Base-by-base conservation (phyloP, 1,284 basidiomycete species). In the Cutaneotrichosporon mucoides region DNA sequence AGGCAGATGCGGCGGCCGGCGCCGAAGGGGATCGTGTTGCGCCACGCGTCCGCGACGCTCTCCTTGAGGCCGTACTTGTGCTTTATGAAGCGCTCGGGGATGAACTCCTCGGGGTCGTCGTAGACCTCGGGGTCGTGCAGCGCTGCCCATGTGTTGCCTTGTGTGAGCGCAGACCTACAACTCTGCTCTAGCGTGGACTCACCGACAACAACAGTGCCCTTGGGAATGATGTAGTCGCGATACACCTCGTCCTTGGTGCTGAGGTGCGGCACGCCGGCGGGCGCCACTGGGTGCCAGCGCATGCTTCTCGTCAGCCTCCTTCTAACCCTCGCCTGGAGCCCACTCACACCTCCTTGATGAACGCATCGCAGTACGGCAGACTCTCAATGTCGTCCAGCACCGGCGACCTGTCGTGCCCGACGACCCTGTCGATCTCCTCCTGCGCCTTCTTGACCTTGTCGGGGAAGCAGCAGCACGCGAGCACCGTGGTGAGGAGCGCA, bases 231-330 rank as follows among this genome's bases (percentile, higher is more conserved):
- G 44, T 53, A 43, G 38, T 36, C 56, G 38, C 56, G 56, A 51
- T 53, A 57, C 44, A 52, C n/a, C 24, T 57, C 56, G 50, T 57
- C 56, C 44, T 57, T 57, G 11, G 56, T 53, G 38, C 51, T 48
- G 13, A 53, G 50, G 45, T 57, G 56, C 1, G 56, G 56, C 4
- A 57, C 56, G 10, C 56, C 56, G 9, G 56, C 56, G 10, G 56
- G 56, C 10, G 56, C 56, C 6, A 57, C 56, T 44, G 56, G 56
- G 36, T 51, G 56, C 56, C 56, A 57, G 5, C 56, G 50, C 56
- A 57, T 57, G 8, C 56, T 57, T 24, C 12, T n/a, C 4, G 15
- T 53, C 56, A 53, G 56, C 16, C n/a, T n/a, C n/a, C n/a, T n/a
- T n/a, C n/a, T n/a, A n/a, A n/a, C n/a, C n/a, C n/a, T n/a, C n/a